A percentile compares a stretch with the other conserved stretches of the same genome.
Evolutionary conservation across 2,329 filamentous ascomycete species (phyloP).

Genomic region (Dothidotthia symphoricarpi): DNA sequence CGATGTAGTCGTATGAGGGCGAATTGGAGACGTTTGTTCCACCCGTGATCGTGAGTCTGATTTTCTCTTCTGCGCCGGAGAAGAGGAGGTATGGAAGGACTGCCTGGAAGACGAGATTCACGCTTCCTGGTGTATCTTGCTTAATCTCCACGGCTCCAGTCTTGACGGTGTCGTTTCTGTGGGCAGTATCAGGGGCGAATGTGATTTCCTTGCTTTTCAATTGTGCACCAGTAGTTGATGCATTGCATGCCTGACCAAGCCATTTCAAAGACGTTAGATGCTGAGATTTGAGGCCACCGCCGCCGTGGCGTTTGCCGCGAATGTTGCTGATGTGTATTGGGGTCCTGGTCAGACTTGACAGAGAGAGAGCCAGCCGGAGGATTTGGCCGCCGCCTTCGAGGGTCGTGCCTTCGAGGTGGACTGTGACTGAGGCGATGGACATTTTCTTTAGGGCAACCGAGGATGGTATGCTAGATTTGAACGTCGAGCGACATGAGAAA

Average conservation of each 20-base stretch:
- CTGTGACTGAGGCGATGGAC: no score
- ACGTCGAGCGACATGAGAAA: background rate
- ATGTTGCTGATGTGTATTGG: constrained; percentile 55
- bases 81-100: constrained; percentile 59
- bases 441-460: no score
- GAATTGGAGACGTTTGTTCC: constrained; percentile 59
- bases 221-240: constrained; percentile 43
- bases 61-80: constrained; percentile 12
- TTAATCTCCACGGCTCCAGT: constrained; percentile 36
- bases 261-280: constrained; percentile 57
- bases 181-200: constrained; percentile 30
- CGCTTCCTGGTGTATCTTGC: constrained; percentile 50
- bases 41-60: constrained; percentile 51
- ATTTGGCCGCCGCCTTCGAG: constrained; percentile 64
- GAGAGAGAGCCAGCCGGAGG: constrained; percentile 55
- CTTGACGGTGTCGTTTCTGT: background rate
- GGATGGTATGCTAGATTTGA: no score
- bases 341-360: constrained; percentile 54
- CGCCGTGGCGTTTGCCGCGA: constrained; percentile 52
- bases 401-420: constrained; percentile 53
- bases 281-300: constrained; percentile 57
- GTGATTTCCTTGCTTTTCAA: constrained; percentile 45
- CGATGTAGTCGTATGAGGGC: constrained; percentile 57
- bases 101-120: constrained; percentile 59
- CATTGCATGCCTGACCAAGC: constrained; percentile 52